Percentiles rank a stretch among this genome's conserved stretches.
Conservation (phyloP, 495 filamentous ascomycete species). For the Tuber melanosporum region DNA sequence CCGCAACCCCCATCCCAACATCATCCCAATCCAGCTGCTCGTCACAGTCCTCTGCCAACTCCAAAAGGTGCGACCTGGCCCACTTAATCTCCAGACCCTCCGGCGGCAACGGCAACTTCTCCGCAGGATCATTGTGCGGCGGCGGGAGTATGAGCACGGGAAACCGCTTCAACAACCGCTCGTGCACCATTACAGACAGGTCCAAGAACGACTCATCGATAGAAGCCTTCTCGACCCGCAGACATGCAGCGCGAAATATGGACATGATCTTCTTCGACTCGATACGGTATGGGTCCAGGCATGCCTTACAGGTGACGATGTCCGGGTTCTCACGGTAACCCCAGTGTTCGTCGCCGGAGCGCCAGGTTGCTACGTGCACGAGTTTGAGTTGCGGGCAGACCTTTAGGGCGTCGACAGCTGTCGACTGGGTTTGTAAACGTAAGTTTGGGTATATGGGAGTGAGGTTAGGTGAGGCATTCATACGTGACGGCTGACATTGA, state of each 20-base stretch:
- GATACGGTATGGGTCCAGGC: conserved; percentile 82
- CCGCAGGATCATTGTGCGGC: conserved; percentile 64
- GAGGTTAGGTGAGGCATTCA: conserved; percentile 45
- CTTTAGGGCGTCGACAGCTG: conserved; percentile 74
- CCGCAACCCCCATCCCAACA: conserved; percentile 73
- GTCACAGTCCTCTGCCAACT: conserved; percentile 54
- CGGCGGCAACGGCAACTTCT: conserved; percentile 65
- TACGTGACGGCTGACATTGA: conserved; percentile 64
- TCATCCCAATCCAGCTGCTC: conserved; percentile 67
- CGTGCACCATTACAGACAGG: conserved; percentile 73
- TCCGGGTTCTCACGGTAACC: conserved; percentile 67
- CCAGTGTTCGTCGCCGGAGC: conserved; percentile 85
- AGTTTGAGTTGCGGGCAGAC: conserved; percentile 70
- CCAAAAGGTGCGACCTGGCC: conserved; percentile 54
- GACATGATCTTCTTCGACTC: conserved; percentile 77
- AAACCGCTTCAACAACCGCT: conserved; percentile 67
- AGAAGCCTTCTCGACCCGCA: conserved; percentile 79
- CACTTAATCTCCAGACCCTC: conserved; percentile 67
- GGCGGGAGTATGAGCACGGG: conserved; percentile 61
- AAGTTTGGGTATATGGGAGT: background rate
- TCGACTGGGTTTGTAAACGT: conserved; percentile 16
- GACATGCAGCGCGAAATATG: conserved; percentile 69
- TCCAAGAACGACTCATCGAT: conserved; percentile 91
- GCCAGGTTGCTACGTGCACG: conserved; percentile 77
- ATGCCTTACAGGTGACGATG: conserved; percentile 86